Base-by-base conservation (phyloP, 805 yeast genomes). In the Pichia exigua region DNA sequence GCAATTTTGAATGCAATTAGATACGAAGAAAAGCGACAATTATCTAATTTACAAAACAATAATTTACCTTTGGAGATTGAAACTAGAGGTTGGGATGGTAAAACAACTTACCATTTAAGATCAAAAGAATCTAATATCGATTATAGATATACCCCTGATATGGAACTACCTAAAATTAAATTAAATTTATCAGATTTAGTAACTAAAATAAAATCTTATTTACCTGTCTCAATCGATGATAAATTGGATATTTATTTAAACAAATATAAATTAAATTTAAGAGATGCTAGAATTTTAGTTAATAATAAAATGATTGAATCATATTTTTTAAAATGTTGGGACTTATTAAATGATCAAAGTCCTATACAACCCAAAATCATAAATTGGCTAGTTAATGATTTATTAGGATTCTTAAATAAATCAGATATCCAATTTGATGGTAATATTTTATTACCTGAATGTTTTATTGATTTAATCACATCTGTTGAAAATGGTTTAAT, bases 41-140 rank as follows among this genome's bases (percentile, higher is more conserved):
- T 80, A 9, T 54, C 63, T 0, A 67, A 74, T 63, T 86, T 11
- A 62, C 15, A 43, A 11, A n/a, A 20, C 4, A n/a, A 26, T 2
- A 42, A 17, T 17, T 2, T n/a, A 35, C 39, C 39, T 7, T 35
- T 47, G 1, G 56, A 52, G 12, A 60, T 60, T 24, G 96, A 91
- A 61, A 94, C 99, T 0, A 76, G 97, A 62, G 94, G 96, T 20
- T 94, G 97, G 97, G 83, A 85, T 60, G 97, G 97, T 2, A 66
- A 66, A 3, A 70, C 73, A 42, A 92, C 98, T 0, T 72, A 76
- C 44, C 74, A 77, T 47, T 68, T 85, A 47, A 78, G 99, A 62
- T 73, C 79, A 4, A 94, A 94, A 61, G 97, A 92, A 64, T 78
- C 79, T 41, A 78, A 87, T 0, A 76, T 87, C 13, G 99, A 94